Percentiles rank a stretch among this genome's conserved stretches.
Evolutionary conservation across 2,329 filamentous ascomycete genomes (phyloP).

Genomic region (Pezicula rhizophila): DNA sequence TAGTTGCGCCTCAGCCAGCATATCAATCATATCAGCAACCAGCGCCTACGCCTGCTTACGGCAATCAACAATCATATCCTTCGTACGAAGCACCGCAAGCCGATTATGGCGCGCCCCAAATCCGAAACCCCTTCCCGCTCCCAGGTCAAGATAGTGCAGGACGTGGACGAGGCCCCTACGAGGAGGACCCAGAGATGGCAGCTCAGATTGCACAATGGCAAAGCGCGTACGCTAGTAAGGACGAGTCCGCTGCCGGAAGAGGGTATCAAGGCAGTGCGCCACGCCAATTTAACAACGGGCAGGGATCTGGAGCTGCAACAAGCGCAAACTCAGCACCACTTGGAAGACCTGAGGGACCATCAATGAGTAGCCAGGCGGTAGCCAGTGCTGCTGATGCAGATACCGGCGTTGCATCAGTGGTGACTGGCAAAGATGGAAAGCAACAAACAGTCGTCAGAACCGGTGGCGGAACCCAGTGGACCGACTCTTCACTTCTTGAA

Average conservation of each 20-base stretch:
- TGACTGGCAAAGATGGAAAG: slow-evolving; percentile 45
- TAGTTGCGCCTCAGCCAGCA: slow-evolving; percentile 37
- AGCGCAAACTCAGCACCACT: slow-evolving; percentile 39
- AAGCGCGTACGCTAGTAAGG: slow-evolving; percentile 71
- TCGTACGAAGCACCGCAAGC: slow-evolving; percentile 16
- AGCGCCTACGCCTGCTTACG: slow-evolving; percentile 21
- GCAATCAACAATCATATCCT: slow-evolving; percentile 12
- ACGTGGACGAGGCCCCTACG: slow-evolving; percentile 30
- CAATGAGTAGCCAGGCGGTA: slow-evolving; percentile 73
- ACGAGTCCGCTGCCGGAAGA: slow-evolving; percentile 34
- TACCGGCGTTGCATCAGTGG: slow-evolving; percentile 35
- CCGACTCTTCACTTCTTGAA: slow-evolving; percentile 79
- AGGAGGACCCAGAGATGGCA: slow-evolving; percentile 73
- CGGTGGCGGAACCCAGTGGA: slow-evolving; percentile 90
- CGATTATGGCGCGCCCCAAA: slow-evolving; percentile 54
- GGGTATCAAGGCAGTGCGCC: slow-evolving; percentile 26
- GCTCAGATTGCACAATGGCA: slow-evolving; percentile 94
- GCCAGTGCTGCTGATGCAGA: slow-evolving; percentile 39
- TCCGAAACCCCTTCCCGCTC: slow-evolving; percentile 74
- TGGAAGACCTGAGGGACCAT: slow-evolving; percentile 38
- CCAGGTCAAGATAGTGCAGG: slow-evolving; percentile 41
- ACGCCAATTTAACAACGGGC: slow-evolving; percentile 30
- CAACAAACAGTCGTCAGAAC: slow-evolving; percentile 83
- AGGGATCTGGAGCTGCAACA: slow-evolving; percentile 36
- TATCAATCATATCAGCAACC: slow-evolving; percentile 14